Evolutionary conservation across 805 yeast species (phyloP), one percentile per base, ranked within the genome.

Genomic region (Suhomyces sp.): DNA sequence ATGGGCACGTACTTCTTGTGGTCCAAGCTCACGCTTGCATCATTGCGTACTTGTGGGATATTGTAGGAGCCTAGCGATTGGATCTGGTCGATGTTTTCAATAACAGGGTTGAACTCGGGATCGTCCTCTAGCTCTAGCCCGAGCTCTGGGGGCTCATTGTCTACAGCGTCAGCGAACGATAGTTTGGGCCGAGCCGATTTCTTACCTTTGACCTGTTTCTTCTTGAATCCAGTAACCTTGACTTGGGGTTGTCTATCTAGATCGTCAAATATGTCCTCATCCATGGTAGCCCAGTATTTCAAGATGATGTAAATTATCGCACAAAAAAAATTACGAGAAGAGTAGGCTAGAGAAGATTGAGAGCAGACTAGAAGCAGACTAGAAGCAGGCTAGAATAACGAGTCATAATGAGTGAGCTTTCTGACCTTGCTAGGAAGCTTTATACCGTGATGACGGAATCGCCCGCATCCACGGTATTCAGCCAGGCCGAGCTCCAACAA

Each of bases 401-500:
- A n/a, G n/a, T n/a, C n/a, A n/a, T 33, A 19, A 63, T 58, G 71
- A 48, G 62, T 9, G 67, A 58, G 15, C 45, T 67, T 23, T 68
- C 76, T 6, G 79, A 75, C 31, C 69, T 66, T 46, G 90, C 96
- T 0, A 73, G 73, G 53, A 68, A 66, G 49, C 78, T 91, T 52
- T 92, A 91, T 64, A 69, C 65, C 49, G 74, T 76, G 55, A 90
- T 91, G 96, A 69, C 82, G 56, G 76, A 72, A 53, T 68, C 72
- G 40, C 77, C 79, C 0, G 60, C 79, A 0, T 72, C 78, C 22
- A 75, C 81, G 12, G 66, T 85, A 31, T 91, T 79, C 68, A 69
- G 84, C 5, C 97, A 91, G 68, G 76, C 75, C 2, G 96, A 90
- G 62, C 78, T 93, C 50, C 82, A 80, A 60, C 71, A 73, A 41